A percentile compares a stretch with the other conserved stretches of the same genome.
Conservation (phyloP, 768 basidiomycete genomes). For the Psilocybe sp. region DNA sequence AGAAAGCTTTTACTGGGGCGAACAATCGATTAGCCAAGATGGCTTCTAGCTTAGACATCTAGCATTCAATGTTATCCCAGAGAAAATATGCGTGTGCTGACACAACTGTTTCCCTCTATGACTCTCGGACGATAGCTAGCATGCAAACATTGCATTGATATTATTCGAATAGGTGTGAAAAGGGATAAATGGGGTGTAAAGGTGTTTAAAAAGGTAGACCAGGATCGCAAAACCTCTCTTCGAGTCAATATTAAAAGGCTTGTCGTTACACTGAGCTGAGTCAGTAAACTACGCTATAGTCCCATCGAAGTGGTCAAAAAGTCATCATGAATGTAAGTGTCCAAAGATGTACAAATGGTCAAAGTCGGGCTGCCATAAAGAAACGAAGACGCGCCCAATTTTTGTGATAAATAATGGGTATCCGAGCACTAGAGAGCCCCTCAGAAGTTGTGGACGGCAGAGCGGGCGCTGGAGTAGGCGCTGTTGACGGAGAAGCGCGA, state of each 20-base stretch:
- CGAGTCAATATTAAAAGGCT: slow-evolving; percentile 17
- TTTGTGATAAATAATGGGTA: slow-evolving; percentile 6
- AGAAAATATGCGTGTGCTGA: no score
- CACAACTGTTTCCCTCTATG: no score
- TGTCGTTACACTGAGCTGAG: slow-evolving; percentile 16
- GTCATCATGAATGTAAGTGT: slow-evolving; percentile 11
- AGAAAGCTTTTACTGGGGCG: no score
- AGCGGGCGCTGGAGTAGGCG: slow-evolving; percentile 29
- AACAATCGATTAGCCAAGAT: no score
- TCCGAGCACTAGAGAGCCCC: neutral
- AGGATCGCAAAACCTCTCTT: slow-evolving; percentile 11
- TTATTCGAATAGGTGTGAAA: slow-evolving; percentile 4
- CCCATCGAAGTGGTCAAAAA: slow-evolving; percentile 13
- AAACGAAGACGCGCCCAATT: slow-evolving; percentile 6
- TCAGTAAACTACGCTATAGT: slow-evolving; percentile 18
- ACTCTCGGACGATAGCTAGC: neutral
- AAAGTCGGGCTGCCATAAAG: neutral
- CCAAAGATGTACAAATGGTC: neutral
- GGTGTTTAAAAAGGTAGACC: slow-evolving; percentile 11
- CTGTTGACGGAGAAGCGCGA: slow-evolving; percentile 27
- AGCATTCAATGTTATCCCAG: no score
- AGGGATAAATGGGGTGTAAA: slow-evolving; percentile 6
- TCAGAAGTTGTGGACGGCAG: slow-evolving; percentile 22
- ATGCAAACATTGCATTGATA: slow-evolving; percentile 10
- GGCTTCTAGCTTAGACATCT: no score